Evolutionary conservation across 768 basidiomycete species (phyloP).

Genomic region (Punctularia strigosozonata): DNA sequence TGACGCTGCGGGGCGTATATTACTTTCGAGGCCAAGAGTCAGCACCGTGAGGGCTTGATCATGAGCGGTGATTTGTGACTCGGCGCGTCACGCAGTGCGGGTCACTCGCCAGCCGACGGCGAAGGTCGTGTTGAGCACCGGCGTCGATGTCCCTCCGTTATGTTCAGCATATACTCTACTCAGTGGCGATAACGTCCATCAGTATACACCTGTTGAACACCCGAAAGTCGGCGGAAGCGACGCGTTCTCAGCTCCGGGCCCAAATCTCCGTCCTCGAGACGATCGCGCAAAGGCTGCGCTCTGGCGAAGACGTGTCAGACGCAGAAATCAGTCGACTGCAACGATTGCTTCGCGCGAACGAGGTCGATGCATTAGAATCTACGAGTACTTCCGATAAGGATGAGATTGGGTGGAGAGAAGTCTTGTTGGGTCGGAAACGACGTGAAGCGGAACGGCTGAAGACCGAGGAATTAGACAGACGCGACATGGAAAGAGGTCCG

Average conservation of each 20-base stretch:
- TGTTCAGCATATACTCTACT: conserved; percentile 54
- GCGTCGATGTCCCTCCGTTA: conserved; percentile 26
- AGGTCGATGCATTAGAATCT: conserved; percentile 3
- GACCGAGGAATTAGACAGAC: conserved; percentile 13
- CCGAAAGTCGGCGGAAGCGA: conserved; percentile 36
- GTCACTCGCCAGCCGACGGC: too few relatives aligned
- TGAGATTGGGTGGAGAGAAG: conserved; percentile 17
- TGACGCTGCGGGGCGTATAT: too few relatives aligned
- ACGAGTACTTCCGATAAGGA: conserved; percentile 1
- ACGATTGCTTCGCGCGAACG: conserved; percentile 32
- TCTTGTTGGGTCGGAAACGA: conserved; percentile 14
- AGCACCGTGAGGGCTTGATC: too few relatives aligned
- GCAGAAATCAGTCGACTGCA: conserved; percentile 44
- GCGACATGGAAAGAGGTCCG: conserved; percentile 17
- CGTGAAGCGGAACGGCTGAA: conserved; percentile 4
- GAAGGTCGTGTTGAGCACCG: too few relatives aligned
- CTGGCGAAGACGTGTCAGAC: conserved; percentile 29
- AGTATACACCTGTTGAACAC: conserved; percentile 55
- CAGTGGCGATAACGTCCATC: conserved; percentile 52
- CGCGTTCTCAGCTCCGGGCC: conserved; percentile 41
- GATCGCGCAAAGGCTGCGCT: conserved; percentile 39
- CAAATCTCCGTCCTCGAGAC: conserved; percentile 54
- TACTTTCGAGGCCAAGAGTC: too few relatives aligned
- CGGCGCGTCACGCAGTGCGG: too few relatives aligned
- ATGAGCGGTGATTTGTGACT: too few relatives aligned